A percentile compares a stretch with the other conserved stretches of the same genome.
phyloP scores from a whole-genome alignment of 1,284 basidiomycete genomes.

The Cystobasidium pallidum region DNA sequence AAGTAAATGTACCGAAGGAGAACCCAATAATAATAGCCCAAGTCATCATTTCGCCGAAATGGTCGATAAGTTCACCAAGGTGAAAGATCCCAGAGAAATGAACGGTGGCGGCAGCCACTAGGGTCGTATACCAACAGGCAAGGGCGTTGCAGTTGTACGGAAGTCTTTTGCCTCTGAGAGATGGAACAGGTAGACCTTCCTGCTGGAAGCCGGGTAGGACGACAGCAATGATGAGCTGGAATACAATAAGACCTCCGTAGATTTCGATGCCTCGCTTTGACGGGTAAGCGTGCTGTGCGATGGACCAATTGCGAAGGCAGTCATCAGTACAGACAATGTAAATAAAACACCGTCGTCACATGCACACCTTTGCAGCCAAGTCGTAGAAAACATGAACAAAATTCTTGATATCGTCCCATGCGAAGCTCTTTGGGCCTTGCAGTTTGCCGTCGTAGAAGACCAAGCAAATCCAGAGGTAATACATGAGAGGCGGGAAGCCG shows the following conservation, averaged over 20 bases:
- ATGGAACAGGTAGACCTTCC: slow-evolving; percentile 90
- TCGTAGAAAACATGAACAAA: slow-evolving; percentile 47
- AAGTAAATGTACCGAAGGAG: slow-evolving; percentile 28
- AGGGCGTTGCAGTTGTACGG: slow-evolving; percentile 98
- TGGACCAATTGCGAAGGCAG: slow-evolving; percentile 9
- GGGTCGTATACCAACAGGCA: slow-evolving; percentile 80
- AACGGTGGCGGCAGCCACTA: slow-evolving; percentile 73
- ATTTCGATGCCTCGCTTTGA: slow-evolving; percentile 84
- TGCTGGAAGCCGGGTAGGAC: slow-evolving; percentile 90
- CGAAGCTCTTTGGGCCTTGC: slow-evolving; percentile 64
- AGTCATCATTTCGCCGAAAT: slow-evolving; percentile 95
- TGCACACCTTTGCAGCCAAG: slow-evolving; percentile 47
- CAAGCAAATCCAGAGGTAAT: slow-evolving; percentile 97
- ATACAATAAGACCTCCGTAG: slow-evolving; percentile 84
- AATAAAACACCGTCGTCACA: too few relatives aligned
- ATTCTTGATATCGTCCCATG: slow-evolving; percentile 19
- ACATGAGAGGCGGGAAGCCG: slow-evolving; percentile 89
- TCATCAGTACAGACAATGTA: background rate
- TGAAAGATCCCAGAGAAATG: slow-evolving; percentile 85
- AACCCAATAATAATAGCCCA: slow-evolving; percentile 93
- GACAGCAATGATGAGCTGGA: slow-evolving; percentile 87
- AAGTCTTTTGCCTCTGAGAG: slow-evolving; percentile 85
- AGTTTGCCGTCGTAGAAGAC: slow-evolving; percentile 92
- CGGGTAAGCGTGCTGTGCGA: slow-evolving; percentile 79
- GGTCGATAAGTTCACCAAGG: slow-evolving; percentile 91